phyloP scores from a whole-genome alignment of 768 basidiomycete species.

The Termitomyces eurrhizus region DNA sequence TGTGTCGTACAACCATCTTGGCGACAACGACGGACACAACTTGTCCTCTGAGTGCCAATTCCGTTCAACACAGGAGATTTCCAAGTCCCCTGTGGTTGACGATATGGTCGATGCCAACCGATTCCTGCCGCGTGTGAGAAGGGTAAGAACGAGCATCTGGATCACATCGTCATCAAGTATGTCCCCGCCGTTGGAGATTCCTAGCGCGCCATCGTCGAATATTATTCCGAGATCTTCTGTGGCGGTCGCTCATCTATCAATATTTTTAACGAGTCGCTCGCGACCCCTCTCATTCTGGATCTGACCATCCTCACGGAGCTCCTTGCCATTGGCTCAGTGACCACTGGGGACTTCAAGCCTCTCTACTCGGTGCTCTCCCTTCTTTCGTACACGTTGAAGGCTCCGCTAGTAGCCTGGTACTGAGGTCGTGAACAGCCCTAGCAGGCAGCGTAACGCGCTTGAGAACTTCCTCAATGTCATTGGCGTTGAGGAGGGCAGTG shows the following conservation, averaged over 20 bases:
- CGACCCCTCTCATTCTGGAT: slow-evolving; percentile 94
- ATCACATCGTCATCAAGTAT: slow-evolving; percentile 97
- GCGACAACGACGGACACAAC: slow-evolving; percentile 96
- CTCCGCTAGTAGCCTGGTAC: slow-evolving; percentile 94
- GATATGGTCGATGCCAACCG: slow-evolving; percentile 96
- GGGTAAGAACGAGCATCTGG: slow-evolving; percentile 94
- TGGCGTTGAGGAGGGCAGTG: slow-evolving; percentile 78
- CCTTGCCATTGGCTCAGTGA: slow-evolving; percentile 21
- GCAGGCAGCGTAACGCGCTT: slow-evolving; percentile 91
- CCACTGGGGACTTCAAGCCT: slow-evolving; percentile 64
- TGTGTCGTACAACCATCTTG: slow-evolving; percentile 97
- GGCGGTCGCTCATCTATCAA: slow-evolving; percentile 93
- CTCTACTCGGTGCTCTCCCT: slow-evolving; percentile 91
- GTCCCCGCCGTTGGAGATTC: slow-evolving; percentile 96
- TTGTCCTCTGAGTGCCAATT: slow-evolving; percentile 89
- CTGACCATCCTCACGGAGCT: slow-evolving; percentile 85
- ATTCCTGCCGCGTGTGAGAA: slow-evolving; percentile 52
- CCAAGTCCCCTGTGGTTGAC: slow-evolving; percentile 94
- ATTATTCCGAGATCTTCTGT: slow-evolving; percentile 97
- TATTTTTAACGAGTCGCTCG: slow-evolving; percentile 97
- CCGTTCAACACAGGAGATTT: slow-evolving; percentile 92
- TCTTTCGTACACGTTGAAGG: slow-evolving; percentile 96
- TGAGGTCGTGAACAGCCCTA: slow-evolving; percentile 92
- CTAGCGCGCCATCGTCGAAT: slow-evolving; percentile 99
- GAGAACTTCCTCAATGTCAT: slow-evolving; percentile 93